Percentiles rank a stretch among this genome's conserved stretches.
These are phyloP conservation scores for Fusarium sp. DNA, from an alignment of 2,329 filamentous ascomycete genomes.

Conservation along the genomic window DNA sequence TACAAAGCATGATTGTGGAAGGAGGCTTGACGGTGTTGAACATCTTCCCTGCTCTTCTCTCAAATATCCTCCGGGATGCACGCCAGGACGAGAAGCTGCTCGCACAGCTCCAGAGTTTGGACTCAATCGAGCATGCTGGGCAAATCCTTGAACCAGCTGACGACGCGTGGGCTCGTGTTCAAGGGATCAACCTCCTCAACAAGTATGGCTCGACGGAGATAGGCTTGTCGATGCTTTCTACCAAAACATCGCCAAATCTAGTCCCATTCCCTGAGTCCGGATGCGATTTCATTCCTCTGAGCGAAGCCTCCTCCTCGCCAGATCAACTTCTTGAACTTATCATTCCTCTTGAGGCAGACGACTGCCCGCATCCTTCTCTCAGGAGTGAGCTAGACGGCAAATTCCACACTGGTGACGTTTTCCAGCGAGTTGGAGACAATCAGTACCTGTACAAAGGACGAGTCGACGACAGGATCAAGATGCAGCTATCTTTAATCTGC, in stretches of 20 bases:
- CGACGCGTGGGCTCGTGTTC: not conserved
- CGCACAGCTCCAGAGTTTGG: not conserved
- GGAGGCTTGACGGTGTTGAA: slow-evolving; percentile 1
- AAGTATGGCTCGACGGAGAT: slow-evolving; percentile 18
- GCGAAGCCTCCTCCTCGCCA: fast-evolving
- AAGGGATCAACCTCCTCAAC: not conserved
- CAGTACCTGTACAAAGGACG: slow-evolving; percentile 13
- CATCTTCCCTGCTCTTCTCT: slow-evolving; percentile 3
- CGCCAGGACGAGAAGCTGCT: fast-evolving
- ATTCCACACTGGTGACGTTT: slow-evolving; percentile 16
- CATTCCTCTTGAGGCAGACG: slow-evolving; percentile 3
- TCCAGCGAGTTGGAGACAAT: not conserved
- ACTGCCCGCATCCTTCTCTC: slow-evolving; percentile 9
- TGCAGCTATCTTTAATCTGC: not conserved
- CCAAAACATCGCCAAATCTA: not conserved
- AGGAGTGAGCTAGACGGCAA: not conserved
- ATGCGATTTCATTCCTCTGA: slow-evolving; percentile 1
- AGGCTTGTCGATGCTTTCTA: not conserved
- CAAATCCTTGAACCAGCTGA: slow-evolving; percentile 7
- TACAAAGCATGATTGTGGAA: slow-evolving; percentile 12
- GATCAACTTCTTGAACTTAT: slow-evolving; percentile 5
- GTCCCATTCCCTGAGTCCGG: not conserved
- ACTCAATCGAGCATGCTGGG: slow-evolving; percentile 8
- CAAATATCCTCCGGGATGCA: not conserved
- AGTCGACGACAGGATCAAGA: slow-evolving; percentile 22